Evolutionary conservation across 768 basidiomycete species (phyloP).

Genomic region (Favolaschia claudopus): DNA sequence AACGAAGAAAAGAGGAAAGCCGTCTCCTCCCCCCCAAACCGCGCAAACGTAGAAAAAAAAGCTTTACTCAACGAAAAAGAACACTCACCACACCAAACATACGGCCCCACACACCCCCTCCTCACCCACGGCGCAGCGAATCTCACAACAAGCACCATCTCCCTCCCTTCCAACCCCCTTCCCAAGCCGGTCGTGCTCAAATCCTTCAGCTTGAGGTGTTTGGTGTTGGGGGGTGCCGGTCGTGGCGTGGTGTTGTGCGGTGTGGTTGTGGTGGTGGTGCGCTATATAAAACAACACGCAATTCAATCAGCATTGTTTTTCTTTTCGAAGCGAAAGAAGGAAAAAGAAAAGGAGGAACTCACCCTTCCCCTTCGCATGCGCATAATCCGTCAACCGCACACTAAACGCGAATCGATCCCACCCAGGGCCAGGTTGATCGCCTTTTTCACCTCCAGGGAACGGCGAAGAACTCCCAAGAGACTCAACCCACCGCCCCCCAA

Average conservation of each 20-base stretch:
- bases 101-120: slow-evolving; percentile 17
- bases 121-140: slow-evolving; percentile 39
- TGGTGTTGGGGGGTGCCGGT: too few species aligned
- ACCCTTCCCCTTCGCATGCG: slow-evolving; percentile 36
- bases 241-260: too few species aligned
- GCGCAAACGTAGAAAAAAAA: too few species aligned
- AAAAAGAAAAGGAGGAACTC: too few species aligned
- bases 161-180: slow-evolving; percentile 50
- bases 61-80: too few species aligned
- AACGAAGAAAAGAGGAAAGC: slow-evolving; percentile 29
- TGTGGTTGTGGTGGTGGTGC: too few species aligned
- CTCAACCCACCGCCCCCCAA: slow-evolving; percentile 58
- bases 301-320: too few species aligned
- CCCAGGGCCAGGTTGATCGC: slow-evolving; percentile 32
- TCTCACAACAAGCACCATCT: slow-evolving; percentile 69
- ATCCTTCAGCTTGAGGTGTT: background rate
- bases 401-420: slow-evolving; percentile 71
- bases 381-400: slow-evolving; percentile 78
- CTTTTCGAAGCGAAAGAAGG: too few species aligned
- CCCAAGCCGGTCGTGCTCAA: slow-evolving; percentile 14
- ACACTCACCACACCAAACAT: slow-evolving; percentile 23
- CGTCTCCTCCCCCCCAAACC: too few species aligned
- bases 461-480: slow-evolving; percentile 41
- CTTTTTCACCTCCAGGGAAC: background rate
- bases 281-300: too few species aligned